These are phyloP conservation scores for Coleophoma crateriformis DNA, from an alignment of 2,329 filamentous ascomycete species.

Conservation along the genomic window DNA sequence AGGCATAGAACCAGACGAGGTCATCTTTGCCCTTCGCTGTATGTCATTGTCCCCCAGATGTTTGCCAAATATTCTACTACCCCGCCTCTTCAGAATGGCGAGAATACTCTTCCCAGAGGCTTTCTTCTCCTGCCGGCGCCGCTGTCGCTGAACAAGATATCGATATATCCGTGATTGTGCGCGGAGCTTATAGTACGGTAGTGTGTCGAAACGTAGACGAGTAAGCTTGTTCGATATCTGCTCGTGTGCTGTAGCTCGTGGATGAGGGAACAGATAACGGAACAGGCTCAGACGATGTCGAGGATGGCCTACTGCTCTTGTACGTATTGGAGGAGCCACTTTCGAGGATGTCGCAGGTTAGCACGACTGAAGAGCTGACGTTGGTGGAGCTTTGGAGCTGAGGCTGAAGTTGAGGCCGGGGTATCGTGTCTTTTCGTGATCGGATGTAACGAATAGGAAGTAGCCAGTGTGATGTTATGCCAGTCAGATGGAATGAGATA, in stretches of 20 bases:
- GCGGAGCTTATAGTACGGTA: slow-evolving; percentile 65
- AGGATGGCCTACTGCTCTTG: slow-evolving; percentile 20
- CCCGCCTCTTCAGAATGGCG: slow-evolving; percentile 19
- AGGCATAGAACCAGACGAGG: slow-evolving; percentile 27
- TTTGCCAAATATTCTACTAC: slow-evolving; percentile 26
- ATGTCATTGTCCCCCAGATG: slow-evolving; percentile 29
- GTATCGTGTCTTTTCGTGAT: no score
- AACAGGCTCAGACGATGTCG: slow-evolving; percentile 46
- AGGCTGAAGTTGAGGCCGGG: no score
- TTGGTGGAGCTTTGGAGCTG: no score
- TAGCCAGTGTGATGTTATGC: no score
- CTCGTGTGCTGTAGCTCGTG: slow-evolving; percentile 59
- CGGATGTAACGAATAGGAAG: no score
- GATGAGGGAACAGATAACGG: slow-evolving; percentile 63
- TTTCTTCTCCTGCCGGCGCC: slow-evolving; percentile 41
- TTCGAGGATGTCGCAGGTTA: slow-evolving; percentile 4
- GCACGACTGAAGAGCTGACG: no score
- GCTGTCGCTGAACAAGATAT: slow-evolving; percentile 63
- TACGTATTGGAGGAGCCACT: slow-evolving; percentile 19
- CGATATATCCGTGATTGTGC: slow-evolving; percentile 74
- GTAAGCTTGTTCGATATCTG: slow-evolving; percentile 48
- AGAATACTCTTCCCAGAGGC: slow-evolving; percentile 25
- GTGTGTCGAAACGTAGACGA: slow-evolving; percentile 66
- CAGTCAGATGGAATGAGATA: no score
- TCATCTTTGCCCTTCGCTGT: slow-evolving; percentile 16